Conservation (phyloP, 257 asterid species). For the Solanum ahanhuiri region DNA sequence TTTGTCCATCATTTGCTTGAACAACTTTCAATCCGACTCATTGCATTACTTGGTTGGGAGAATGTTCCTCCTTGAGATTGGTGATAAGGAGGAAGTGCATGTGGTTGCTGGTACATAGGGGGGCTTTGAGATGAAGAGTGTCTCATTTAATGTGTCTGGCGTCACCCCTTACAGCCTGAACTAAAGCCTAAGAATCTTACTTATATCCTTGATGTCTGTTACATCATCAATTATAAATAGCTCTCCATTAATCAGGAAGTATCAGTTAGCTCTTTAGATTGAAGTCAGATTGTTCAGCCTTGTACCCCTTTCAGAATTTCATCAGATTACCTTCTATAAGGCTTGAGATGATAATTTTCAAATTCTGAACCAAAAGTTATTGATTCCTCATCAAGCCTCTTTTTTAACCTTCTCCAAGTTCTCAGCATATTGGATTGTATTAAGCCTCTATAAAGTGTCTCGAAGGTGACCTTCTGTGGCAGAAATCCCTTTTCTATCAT, state of each 20-base stretch:
- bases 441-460: conserved; percentile 71
- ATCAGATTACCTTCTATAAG: conserved; percentile 50
- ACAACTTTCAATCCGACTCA: not conserved
- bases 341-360: conserved; percentile 56
- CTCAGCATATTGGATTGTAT: conserved; percentile 80
- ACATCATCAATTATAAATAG: not conserved
- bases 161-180: not conserved
- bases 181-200: not conserved
- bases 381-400: conserved; percentile 80
- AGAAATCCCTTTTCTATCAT: conserved; percentile 86
- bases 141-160: not conserved
- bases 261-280: not conserved
- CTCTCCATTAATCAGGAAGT: not conserved
- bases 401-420: conserved; percentile 87
- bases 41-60: not conserved
- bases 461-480: conserved; percentile 76
- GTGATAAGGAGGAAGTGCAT: not conserved
- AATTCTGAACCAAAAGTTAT: conserved; percentile 61
- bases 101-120: not conserved
- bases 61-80: not conserved
- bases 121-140: not conserved
- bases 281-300: not conserved
- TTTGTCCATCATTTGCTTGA: not conserved
- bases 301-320: not conserved
- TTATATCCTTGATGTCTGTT: not conserved